A percentile compares a stretch with the other conserved stretches of the same genome.
Conservation (phyloP, 2,329 filamentous ascomycete genomes). For the Microcyclospora pomicola region DNA sequence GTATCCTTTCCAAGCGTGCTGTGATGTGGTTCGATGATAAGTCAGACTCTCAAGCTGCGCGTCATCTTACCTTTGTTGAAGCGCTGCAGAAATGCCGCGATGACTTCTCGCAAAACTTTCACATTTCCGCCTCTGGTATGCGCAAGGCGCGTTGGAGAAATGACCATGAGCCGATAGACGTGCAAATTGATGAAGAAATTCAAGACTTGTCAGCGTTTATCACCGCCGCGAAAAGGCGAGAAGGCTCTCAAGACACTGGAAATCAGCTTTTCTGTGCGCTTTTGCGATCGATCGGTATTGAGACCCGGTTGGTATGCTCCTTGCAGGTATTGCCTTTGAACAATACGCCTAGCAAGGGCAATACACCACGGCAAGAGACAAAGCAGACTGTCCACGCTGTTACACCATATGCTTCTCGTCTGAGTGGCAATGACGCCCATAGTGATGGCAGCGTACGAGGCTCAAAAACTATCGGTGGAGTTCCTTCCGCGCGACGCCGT, state of each 20-base stretch:
- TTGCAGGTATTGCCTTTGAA: slow-evolving; percentile 67
- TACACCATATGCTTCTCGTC: slow-evolving; percentile 8
- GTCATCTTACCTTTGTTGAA: slow-evolving; percentile 61
- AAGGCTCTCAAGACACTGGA: slow-evolving; percentile 78
- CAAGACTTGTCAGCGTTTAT: slow-evolving; percentile 50
- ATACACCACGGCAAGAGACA: slow-evolving; percentile 28
- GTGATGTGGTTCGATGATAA: slow-evolving; percentile 56
- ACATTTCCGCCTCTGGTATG: slow-evolving; percentile 56
- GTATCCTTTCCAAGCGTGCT: slow-evolving; percentile 52
- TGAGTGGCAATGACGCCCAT: slow-evolving; percentile 7
- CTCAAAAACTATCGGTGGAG: slow-evolving; percentile 11
- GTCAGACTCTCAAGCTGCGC: slow-evolving; percentile 57
- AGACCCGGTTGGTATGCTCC: slow-evolving; percentile 75
- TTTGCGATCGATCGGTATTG: slow-evolving; percentile 67
- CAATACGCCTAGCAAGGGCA: slow-evolving; percentile 32
- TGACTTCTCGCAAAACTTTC: slow-evolving; percentile 56
- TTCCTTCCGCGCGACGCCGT: slow-evolving; percentile 18
- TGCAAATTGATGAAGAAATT: slow-evolving; percentile 4
- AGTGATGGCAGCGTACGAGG: slow-evolving; percentile 12
- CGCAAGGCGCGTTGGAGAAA: slow-evolving; percentile 57
- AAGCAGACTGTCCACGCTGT: slow-evolving; percentile 23
- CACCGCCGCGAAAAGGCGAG: slow-evolving; percentile 50
- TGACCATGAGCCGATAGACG: slow-evolving; percentile 36
- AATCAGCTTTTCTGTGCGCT: slow-evolving; percentile 84
- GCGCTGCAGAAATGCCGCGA: slow-evolving; percentile 58